Percentiles rank a stretch among this genome's conserved stretches.
phyloP scores from a whole-genome alignment of 176 grass and related monocot species.

The Leersia perrieri region DNA sequence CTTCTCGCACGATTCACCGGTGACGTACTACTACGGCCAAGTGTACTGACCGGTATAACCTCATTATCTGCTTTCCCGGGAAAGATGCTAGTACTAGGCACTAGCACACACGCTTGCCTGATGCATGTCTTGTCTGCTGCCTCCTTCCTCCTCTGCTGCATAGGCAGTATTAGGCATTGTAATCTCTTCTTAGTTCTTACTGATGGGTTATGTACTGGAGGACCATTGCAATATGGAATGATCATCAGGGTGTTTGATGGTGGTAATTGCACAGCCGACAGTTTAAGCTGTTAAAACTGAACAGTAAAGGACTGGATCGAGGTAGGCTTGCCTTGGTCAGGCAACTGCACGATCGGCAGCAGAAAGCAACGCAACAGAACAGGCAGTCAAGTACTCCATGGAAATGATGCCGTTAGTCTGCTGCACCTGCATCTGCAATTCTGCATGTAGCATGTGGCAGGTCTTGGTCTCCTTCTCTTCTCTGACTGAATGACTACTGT shows the following conservation, averaged over 20 bases:
- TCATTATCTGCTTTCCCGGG: background rate
- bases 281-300: background rate
- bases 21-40: background rate
- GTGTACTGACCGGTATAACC: background rate
- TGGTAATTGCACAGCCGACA: background rate
- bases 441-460: background rate
- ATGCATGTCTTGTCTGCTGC: background rate
- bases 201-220: background rate
- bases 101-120: background rate
- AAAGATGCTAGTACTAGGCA: background rate
- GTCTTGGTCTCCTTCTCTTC: background rate
- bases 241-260: background rate
- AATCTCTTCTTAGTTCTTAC: too few relatives aligned
- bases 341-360: background rate
- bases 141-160: background rate
- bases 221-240: background rate
- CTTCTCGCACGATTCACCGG: slow-evolving; percentile 27
- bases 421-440: slow-evolving; percentile 5
- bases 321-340: background rate
- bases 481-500: background rate
- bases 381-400: slow-evolving; percentile 15
- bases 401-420: slow-evolving; percentile 25
- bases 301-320: background rate
- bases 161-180: background rate
- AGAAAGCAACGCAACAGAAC: slow-evolving; percentile 6